Percentiles rank a stretch among this genome's conserved stretches.
Conservation (phyloP, 148 eudicot species). For the Gaultheria prostrata region DNA sequence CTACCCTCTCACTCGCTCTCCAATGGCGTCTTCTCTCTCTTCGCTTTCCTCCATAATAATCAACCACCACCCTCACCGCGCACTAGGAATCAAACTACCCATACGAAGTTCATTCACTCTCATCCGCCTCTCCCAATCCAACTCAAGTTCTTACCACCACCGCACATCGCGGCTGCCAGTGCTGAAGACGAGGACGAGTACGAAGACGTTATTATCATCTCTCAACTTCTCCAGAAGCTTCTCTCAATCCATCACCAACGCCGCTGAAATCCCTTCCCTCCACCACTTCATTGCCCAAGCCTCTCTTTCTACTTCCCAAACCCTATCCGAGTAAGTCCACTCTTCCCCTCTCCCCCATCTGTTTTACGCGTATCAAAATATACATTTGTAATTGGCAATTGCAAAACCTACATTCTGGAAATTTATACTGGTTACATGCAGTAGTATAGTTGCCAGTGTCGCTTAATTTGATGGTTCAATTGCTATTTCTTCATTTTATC, state of each 20-base stretch:
- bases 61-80: slow-evolving; percentile 32
- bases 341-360: background rate
- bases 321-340: slow-evolving; percentile 39
- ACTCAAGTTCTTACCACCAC: slow-evolving; percentile 22
- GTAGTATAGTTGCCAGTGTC: background rate
- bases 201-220: slow-evolving; percentile 14
- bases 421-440: background rate
- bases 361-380: too few relatives aligned
- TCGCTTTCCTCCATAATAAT: slow-evolving; percentile 29
- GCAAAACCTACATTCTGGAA: background rate
- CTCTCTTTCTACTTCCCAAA: slow-evolving; percentile 37
- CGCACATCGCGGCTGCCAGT: slow-evolving; percentile 20
- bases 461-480: background rate
- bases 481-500: background rate
- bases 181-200: background rate
- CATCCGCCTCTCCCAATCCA: slow-evolving; percentile 20
- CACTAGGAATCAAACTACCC: slow-evolving; percentile 27
- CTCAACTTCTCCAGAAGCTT: slow-evolving; percentile 38
- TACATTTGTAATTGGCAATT: background rate
- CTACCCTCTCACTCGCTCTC: background rate
- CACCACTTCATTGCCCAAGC: slow-evolving; percentile 49
- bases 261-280: slow-evolving; percentile 33
- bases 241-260: slow-evolving; percentile 22
- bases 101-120: slow-evolving; percentile 22
- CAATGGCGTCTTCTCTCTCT: background rate